Evolutionary conservation across 1,284 basidiomycete species (phyloP), one percentile per base, ranked within the genome.

Genomic region (Tilletiopsis washingtonensis): DNA sequence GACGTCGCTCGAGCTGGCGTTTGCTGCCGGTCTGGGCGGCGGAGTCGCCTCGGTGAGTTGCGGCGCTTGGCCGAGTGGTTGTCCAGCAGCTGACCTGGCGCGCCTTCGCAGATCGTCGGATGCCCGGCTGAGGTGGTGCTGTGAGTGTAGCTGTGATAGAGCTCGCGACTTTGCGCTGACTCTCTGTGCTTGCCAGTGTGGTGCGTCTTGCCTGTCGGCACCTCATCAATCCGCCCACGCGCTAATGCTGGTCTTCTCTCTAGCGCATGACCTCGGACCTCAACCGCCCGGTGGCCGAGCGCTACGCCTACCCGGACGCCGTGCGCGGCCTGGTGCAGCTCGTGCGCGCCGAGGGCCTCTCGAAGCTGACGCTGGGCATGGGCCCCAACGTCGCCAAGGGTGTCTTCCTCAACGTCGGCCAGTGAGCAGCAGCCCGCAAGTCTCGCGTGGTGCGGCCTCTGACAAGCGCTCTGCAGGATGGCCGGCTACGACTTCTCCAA

Each of bases 361-460:
- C 53, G 1, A 72, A 72, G 4, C 68, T 80, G 17, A 75, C 74
- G 42, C 63, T 77, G 25, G 79, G 79, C 14, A 51, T 78, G 5
- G 69, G 69, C 5, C 77, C 78, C 3, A 80, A 80, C 56, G 75
- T 76, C 3, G 77, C 77, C 40, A 64, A 78, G 46, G 77, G 77
- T 1, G 73, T 78, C 9, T 61, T 79, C 20, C 79, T 80, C 78
- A 79, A 79, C 20, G 47, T 52, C 24, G 47, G 27, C 1, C 43
- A 45, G 43, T 34, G 32, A 34, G 32, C 17, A 17, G 32, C 9
- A n/a, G n/a, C n/a, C n/a, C n/a, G n/a, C n/a, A n/a, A n/a, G n/a
- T n/a, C n/a, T n/a, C n/a, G n/a, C n/a, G n/a, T n/a, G n/a, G n/a
- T n/a, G n/a, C n/a, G n/a, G n/a, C n/a, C n/a, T n/a, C n/a, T n/a